Conservation (phyloP, 2,329 filamentous ascomycete species). For the Penicillium corylophilum region DNA sequence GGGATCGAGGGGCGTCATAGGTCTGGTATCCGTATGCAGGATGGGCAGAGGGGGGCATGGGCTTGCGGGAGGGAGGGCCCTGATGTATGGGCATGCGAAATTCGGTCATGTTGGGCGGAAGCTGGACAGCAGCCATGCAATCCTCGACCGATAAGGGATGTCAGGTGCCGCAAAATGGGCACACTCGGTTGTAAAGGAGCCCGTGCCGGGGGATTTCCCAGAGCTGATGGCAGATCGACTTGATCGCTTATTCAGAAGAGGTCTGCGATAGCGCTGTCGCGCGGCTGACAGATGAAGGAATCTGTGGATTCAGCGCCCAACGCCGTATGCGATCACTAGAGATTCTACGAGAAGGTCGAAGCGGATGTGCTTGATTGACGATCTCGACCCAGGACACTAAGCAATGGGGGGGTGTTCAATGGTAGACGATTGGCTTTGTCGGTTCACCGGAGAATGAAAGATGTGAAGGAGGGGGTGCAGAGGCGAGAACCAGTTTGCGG, state of each 20-base stretch:
- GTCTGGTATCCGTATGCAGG: slow-evolving; percentile 26
- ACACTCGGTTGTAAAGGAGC: slow-evolving; percentile 2
- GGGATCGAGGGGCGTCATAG: slow-evolving; percentile 26
- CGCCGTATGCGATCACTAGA: slow-evolving; percentile 12
- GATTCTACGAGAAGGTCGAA: slow-evolving; percentile 4
- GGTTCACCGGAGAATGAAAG: neutral
- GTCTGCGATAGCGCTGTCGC: slow-evolving; percentile 15
- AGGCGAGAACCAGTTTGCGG: neutral
- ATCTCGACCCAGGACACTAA: neutral
- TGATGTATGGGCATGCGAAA: slow-evolving; percentile 39
- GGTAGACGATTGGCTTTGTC: slow-evolving; percentile 8
- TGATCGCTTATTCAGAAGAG: neutral
- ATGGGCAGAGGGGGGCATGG: slow-evolving; percentile 24
- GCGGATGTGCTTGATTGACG: slow-evolving; percentile 2
- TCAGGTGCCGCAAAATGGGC: neutral
- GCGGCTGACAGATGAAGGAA: slow-evolving; percentile 20
- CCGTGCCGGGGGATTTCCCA: neutral
- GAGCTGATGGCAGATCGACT: neutral
- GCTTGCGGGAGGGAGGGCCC: slow-evolving; percentile 32
- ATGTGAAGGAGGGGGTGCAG: neutral
- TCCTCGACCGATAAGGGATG: neutral
- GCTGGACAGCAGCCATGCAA: slow-evolving; percentile 31
- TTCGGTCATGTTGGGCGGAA: slow-evolving; percentile 36
- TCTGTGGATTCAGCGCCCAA: slow-evolving; percentile 21
- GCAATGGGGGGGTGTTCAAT: slow-evolving; percentile 7